These are phyloP conservation scores for Mycena latifolia DNA, from an alignment of 768 basidiomycete genomes.

Conservation along the genomic window DNA sequence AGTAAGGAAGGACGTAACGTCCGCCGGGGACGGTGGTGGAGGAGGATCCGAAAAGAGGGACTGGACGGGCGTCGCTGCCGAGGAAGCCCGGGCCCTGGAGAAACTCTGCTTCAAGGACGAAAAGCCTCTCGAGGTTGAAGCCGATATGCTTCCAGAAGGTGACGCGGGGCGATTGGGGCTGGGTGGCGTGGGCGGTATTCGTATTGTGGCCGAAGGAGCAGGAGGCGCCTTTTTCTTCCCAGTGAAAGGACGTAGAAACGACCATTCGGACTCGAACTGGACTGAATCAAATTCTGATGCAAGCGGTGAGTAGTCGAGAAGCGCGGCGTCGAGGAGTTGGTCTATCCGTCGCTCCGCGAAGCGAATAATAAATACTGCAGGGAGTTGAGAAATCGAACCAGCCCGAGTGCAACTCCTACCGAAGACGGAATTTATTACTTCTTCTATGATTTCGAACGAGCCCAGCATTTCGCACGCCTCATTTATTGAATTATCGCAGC, in stretches of 20 bases:
- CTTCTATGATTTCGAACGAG: slow-evolving; percentile 88
- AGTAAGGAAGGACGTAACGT: slow-evolving; percentile 85
- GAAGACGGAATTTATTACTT: slow-evolving; percentile 94
- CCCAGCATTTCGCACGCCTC: slow-evolving; percentile 87
- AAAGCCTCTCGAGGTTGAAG: slow-evolving; percentile 66
- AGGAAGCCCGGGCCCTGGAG: slow-evolving; percentile 60
- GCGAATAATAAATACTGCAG: slow-evolving; percentile 92
- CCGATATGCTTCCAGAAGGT: slow-evolving; percentile 60
- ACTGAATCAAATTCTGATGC: slow-evolving; percentile 84
- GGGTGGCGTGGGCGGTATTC: slow-evolving; percentile 62
- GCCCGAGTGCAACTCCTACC: slow-evolving; percentile 60
- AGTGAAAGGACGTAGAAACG: slow-evolving; percentile 81
- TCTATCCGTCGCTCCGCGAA: slow-evolving; percentile 93
- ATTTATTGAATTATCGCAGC: slow-evolving; percentile 81
- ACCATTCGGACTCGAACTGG: slow-evolving; percentile 98
- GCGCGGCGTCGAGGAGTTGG: slow-evolving; percentile 80
- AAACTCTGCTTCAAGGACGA: slow-evolving; percentile 79
- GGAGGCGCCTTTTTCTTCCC: slow-evolving; percentile 67
- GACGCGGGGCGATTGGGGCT: slow-evolving; percentile 64
- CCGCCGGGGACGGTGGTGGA: slow-evolving; percentile 57
- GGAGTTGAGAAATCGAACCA: slow-evolving; percentile 25
- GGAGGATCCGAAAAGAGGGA: slow-evolving; percentile 62
- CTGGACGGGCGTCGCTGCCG: slow-evolving; percentile 61
- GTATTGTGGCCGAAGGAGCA: slow-evolving; percentile 46
- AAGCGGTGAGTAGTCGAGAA: slow-evolving; percentile 87